phyloP scores from a whole-genome alignment of 2,329 filamentous ascomycete genomes.

The Venturia aucupariae region DNA sequence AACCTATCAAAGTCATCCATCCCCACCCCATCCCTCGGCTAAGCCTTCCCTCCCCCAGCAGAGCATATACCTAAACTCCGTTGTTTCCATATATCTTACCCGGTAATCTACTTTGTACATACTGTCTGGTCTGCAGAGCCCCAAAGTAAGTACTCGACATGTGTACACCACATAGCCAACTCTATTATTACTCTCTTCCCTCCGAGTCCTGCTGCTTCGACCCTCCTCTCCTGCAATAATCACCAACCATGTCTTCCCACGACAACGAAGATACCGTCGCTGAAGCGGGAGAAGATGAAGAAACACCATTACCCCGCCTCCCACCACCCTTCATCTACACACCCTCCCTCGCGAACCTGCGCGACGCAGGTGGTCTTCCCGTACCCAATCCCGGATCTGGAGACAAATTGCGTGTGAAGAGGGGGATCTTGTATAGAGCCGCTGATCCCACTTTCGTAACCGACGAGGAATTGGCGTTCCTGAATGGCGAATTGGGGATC shows the following conservation, averaged over 20 bases:
- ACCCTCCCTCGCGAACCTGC: conserved; percentile 28
- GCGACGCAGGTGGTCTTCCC: conserved; percentile 23
- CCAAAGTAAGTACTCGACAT: background rate
- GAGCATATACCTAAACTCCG: background rate
- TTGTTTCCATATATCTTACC: background rate
- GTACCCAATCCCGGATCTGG: conserved; percentile 17
- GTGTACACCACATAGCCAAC: too few relatives aligned
- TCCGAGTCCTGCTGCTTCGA: too few relatives aligned
- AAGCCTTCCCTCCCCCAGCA: background rate
- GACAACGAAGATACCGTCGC: background rate
- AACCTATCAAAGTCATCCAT: background rate
- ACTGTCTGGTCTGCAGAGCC: too few relatives aligned
- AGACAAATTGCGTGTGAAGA: conserved; percentile 21
- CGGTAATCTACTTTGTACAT: too few relatives aligned
- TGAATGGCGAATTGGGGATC: conserved; percentile 43
- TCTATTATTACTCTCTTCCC: background rate
- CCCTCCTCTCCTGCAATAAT: background rate
- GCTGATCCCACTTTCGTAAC: conserved; percentile 10
- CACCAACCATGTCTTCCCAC: background rate
- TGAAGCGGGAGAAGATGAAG: background rate
- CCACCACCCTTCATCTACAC: conserved; percentile 26
- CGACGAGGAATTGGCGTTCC: background rate
- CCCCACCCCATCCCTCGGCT: background rate
- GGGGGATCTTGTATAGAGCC: background rate
- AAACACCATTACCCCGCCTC: background rate